Conservation (phyloP, 2,329 filamentous ascomycete species). For the Aureobasidium sp. region DNA sequence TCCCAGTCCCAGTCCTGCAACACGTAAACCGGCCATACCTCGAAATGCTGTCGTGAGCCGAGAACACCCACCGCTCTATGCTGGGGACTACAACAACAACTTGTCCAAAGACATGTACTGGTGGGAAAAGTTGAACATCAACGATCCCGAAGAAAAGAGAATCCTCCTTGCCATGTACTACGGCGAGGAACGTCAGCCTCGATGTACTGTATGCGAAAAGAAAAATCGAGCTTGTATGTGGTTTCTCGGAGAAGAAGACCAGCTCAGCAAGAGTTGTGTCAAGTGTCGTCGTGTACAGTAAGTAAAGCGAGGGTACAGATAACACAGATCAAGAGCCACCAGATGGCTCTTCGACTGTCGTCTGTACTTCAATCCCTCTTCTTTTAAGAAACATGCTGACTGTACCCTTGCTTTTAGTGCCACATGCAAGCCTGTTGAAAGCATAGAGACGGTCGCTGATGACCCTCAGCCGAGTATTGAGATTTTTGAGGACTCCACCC, state of each 20-base stretch:
- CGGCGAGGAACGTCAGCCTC: neutral
- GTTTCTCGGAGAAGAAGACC: neutral
- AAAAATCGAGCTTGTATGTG: conserved; percentile 1
- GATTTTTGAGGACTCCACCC: too few species aligned
- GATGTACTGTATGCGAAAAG: neutral
- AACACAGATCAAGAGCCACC: too few species aligned
- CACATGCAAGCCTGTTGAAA: neutral
- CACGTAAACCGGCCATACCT: neutral
- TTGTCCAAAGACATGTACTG: neutral
- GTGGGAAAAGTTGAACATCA: neutral
- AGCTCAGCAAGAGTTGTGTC: neutral
- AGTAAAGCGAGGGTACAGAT: too few species aligned
- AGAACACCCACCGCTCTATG: neutral
- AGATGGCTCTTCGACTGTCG: too few species aligned
- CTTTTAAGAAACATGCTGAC: too few species aligned
- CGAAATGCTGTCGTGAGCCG: neutral
- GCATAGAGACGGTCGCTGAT: neutral
- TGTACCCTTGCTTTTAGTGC: neutral
- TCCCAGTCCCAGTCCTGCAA: neutral
- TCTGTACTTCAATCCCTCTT: too few species aligned
- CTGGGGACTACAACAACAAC: neutral
- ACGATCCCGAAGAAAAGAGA: neutral
- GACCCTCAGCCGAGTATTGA: neutral
- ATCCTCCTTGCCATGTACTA: neutral
- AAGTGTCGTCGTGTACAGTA: neutral